phyloP scores from a whole-genome alignment of 2,329 filamentous ascomycete species.

The Elsinoe ampelina region DNA sequence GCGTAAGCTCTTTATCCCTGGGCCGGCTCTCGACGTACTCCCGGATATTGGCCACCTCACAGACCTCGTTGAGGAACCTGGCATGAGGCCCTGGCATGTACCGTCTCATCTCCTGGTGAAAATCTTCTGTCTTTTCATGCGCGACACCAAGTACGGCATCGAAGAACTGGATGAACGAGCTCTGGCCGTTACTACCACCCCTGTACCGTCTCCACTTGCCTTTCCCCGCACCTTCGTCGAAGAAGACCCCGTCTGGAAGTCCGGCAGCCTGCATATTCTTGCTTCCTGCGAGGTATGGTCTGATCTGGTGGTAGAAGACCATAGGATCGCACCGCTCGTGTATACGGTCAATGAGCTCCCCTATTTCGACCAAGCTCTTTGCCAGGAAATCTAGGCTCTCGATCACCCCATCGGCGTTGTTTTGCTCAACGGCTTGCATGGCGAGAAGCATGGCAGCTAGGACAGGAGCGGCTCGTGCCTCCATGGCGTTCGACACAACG shows the following conservation, averaged over 20 bases:
- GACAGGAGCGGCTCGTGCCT: slow-evolving; percentile 40
- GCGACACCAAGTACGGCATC: slow-evolving; percentile 44
- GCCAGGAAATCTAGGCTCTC: slow-evolving; percentile 33
- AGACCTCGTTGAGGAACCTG: slow-evolving; percentile 41
- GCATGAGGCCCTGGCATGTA: slow-evolving; percentile 48
- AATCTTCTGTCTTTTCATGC: slow-evolving; percentile 34
- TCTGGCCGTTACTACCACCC: slow-evolving; percentile 48
- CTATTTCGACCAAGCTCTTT: slow-evolving; percentile 35
- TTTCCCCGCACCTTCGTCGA: slow-evolving; percentile 40
- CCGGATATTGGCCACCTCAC: slow-evolving; percentile 37
- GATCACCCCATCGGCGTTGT: slow-evolving; percentile 32
- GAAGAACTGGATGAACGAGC: slow-evolving; percentile 45
- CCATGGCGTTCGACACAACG: slow-evolving; percentile 44
- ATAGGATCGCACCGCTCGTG: slow-evolving; percentile 41
- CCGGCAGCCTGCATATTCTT: slow-evolving; percentile 46
- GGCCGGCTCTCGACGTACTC: slow-evolving; percentile 32
- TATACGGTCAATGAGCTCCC: slow-evolving; percentile 39
- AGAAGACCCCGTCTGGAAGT: slow-evolving; percentile 43
- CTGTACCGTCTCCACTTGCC: slow-evolving; percentile 43
- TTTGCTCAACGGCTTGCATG: slow-evolving; percentile 35
- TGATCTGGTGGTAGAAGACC: slow-evolving; percentile 44
- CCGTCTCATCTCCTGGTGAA: slow-evolving; percentile 43
- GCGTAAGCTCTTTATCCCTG: slow-evolving; percentile 28
- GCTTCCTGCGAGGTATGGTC: slow-evolving; percentile 43
- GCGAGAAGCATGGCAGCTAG: slow-evolving; percentile 39